Evolutionary conservation across 495 filamentous ascomycete genomes (phyloP).

Genomic region (Tuber umbilicatum): DNA sequence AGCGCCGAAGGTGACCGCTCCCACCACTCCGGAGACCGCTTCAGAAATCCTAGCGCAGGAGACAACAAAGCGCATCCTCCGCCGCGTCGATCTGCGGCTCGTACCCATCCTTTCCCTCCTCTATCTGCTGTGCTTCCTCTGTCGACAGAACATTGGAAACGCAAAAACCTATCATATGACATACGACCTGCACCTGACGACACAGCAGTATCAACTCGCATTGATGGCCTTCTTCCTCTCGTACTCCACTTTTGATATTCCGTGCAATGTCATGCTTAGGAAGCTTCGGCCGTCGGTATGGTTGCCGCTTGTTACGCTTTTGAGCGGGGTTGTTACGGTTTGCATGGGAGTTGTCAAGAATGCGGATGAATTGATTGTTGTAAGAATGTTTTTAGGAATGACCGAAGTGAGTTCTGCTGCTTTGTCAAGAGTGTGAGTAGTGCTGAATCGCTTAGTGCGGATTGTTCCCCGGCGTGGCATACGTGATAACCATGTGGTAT

Average conservation of each 20-base stretch:
- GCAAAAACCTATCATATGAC: slow-evolving; percentile 39
- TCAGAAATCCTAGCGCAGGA: not conserved
- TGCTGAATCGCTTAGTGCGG: slow-evolving; percentile 43
- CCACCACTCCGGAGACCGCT: not conserved
- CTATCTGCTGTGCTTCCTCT: slow-evolving; percentile 40
- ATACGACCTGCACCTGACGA: slow-evolving; percentile 22
- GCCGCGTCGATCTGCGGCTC: slow-evolving; percentile 35
- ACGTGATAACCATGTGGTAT: slow-evolving; percentile 73
- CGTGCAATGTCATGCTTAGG: slow-evolving; percentile 65
- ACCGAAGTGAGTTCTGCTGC: slow-evolving; percentile 48
- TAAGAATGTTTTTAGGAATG: slow-evolving; percentile 61
- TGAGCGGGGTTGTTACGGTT: slow-evolving; percentile 53
- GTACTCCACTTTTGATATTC: slow-evolving; percentile 48
- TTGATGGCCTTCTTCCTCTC: slow-evolving; percentile 35
- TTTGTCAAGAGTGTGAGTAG: not conserved
- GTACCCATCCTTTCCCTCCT: slow-evolving; percentile 35
- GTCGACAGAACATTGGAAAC: slow-evolving; percentile 38
- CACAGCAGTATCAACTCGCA: slow-evolving; percentile 33
- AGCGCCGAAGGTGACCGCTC: not conserved
- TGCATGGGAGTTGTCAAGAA: slow-evolving; percentile 64
- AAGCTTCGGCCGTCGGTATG: slow-evolving; percentile 58
- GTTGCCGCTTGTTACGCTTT: slow-evolving; percentile 60
- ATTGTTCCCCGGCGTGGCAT: slow-evolving; percentile 66
- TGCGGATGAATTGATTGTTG: slow-evolving; percentile 54
- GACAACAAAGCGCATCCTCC: slow-evolving; percentile 12